phyloP scores from a whole-genome alignment of 2,329 filamentous ascomycete species.

The Aspergillus awamori region DNA sequence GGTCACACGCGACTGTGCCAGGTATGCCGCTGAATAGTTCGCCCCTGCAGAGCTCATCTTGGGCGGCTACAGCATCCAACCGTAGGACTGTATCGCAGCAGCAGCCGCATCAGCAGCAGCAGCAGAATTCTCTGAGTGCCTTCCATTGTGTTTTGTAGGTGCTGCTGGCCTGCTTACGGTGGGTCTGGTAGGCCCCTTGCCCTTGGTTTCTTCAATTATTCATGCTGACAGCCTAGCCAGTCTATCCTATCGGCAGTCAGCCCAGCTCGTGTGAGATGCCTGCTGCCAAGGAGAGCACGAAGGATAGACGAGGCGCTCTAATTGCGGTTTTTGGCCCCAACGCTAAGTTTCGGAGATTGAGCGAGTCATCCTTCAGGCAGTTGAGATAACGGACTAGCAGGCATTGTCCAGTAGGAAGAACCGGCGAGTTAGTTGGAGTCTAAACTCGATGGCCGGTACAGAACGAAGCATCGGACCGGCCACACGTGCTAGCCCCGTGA shows the following conservation, averaged over 20 bases:
- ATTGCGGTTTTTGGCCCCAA: background rate
- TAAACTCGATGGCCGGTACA: background rate
- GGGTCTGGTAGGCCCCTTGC: background rate
- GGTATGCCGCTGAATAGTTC: slow-evolving; percentile 5
- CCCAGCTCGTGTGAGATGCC: background rate
- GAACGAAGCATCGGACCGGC: background rate
- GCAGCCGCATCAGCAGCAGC: too few relatives aligned
- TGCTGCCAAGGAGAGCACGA: background rate
- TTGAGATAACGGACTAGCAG: background rate
- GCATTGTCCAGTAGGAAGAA: background rate
- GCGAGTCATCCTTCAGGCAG: slow-evolving; percentile 5
- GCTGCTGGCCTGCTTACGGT: background rate
- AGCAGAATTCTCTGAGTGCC: too few relatives aligned
- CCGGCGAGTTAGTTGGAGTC: background rate
- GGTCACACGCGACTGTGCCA: slow-evolving; percentile 15
- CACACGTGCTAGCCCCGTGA: background rate
- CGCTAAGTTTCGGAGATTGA: background rate
- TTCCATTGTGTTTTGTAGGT: background rate
- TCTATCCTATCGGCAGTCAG: background rate
- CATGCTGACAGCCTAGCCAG: background rate
- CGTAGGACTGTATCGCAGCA: too few relatives aligned
- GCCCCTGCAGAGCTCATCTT: background rate
- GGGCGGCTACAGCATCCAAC: background rate
- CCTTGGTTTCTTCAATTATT: background rate
- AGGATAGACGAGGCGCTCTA: background rate